Evolutionary conservation across 2,329 filamentous ascomycete species (phyloP).

Genomic region (Fusarium multiceps): DNA sequence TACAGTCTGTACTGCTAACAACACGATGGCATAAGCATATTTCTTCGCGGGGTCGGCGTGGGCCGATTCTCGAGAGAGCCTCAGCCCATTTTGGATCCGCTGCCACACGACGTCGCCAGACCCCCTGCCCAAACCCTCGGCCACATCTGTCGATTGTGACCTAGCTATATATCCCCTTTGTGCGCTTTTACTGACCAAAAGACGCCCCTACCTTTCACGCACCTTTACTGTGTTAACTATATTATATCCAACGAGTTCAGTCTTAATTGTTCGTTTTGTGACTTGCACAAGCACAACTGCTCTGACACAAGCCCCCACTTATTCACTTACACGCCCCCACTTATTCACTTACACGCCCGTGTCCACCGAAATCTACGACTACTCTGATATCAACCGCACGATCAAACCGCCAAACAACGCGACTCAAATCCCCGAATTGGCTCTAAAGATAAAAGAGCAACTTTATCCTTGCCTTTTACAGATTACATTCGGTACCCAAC

Average conservation of each 20-base stretch:
- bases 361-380: constrained; percentile 14
- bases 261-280: constrained; percentile 20
- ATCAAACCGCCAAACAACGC: constrained; percentile 28
- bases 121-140: constrained; percentile 44
- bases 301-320: constrained; percentile 24
- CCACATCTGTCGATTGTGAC: constrained; percentile 49
- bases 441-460: constrained; percentile 34
- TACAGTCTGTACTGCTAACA: constrained; percentile 13
- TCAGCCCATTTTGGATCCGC: constrained; percentile 52
- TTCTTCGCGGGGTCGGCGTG: constrained; percentile 50
- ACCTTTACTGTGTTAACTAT: constrained; percentile 23
- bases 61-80: constrained; percentile 51
- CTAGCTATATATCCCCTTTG: constrained; percentile 48
- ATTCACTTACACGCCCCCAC: constrained; percentile 36
- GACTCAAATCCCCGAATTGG: constrained; percentile 8
- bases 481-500: constrained; percentile 18
- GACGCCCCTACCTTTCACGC: constrained; percentile 23
- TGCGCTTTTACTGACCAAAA: constrained; percentile 35
- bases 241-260: constrained; percentile 30
- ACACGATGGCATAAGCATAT: constrained; percentile 46
- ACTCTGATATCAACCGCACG: constrained; percentile 14
- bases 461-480: constrained; percentile 18
- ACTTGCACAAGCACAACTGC: constrained; percentile 21
- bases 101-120: constrained; percentile 52
- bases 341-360: constrained; percentile 35